Conservation (phyloP, 2,329 filamentous ascomycete species). For the Fusarium udum region DNA sequence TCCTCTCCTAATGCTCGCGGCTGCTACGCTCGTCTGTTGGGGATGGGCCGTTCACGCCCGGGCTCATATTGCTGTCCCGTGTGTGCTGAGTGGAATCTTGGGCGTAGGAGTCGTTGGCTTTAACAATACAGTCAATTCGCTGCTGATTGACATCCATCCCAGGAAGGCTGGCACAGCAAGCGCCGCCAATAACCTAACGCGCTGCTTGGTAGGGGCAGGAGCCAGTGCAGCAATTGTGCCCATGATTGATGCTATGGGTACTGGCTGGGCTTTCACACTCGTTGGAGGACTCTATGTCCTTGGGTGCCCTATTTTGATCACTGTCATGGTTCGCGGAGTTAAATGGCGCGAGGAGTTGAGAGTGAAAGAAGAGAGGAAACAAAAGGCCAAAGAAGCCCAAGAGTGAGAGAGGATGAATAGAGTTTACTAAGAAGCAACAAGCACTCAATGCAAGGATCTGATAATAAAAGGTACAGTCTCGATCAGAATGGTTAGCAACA, state of each 20-base stretch:
- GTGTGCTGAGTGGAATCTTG: constrained; percentile 57
- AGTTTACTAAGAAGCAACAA: not conserved
- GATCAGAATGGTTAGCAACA: not conserved
- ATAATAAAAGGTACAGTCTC: not conserved
- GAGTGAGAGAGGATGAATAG: not conserved
- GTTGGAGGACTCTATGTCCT: constrained; percentile 55
- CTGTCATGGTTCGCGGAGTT: constrained; percentile 55
- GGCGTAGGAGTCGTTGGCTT: constrained; percentile 63
- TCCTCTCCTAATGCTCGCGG: constrained; percentile 61
- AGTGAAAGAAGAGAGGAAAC: constrained; percentile 40
- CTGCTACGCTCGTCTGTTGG: constrained; percentile 58
- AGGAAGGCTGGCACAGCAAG: constrained; percentile 62
- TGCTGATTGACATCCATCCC: constrained; percentile 67
- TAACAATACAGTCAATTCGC: constrained; percentile 61
- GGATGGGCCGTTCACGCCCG: constrained; percentile 60
- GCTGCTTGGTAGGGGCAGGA: constrained; percentile 64
- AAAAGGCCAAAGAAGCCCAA: constrained; percentile 17
- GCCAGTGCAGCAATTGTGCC: constrained; percentile 62
- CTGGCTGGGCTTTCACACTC: constrained; percentile 62
- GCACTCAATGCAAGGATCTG: not conserved
- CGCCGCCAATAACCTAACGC: constrained; percentile 64
- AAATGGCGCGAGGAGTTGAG: constrained; percentile 53
- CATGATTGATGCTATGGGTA: constrained; percentile 60
- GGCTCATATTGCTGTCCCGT: constrained; percentile 56
- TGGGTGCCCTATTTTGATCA: constrained; percentile 51